phyloP scores from a whole-genome alignment of 129 eudicot genomes.

The Chrysanthemum seticuspe region DNA sequence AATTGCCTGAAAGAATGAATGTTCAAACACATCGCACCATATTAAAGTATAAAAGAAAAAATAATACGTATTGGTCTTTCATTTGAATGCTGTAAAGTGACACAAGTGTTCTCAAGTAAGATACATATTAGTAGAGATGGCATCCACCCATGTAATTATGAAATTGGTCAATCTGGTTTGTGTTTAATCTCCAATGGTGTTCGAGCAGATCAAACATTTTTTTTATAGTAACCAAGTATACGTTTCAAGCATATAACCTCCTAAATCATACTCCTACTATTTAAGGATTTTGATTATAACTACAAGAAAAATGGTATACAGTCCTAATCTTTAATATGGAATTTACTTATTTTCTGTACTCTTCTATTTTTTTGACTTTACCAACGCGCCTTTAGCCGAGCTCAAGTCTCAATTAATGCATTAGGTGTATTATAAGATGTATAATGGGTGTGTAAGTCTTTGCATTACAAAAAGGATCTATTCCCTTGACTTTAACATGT shows the following conservation, averaged over 20 bases:
- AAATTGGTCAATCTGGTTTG: neutral
- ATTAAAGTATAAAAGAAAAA: slow-evolving; percentile 14
- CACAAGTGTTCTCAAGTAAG: slow-evolving; percentile 3
- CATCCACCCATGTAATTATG: neutral
- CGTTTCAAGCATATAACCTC: neutral
- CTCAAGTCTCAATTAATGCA: no score
- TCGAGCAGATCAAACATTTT: no score
- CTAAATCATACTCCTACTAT: neutral
- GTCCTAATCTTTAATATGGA: no score
- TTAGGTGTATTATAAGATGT: no score
- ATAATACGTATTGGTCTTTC: slow-evolving; percentile 4
- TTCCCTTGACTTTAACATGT: no score
- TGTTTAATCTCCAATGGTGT: neutral
- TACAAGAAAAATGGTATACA: neutral
- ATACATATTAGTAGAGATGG: neutral
- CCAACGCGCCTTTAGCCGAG: no score
- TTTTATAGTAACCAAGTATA: no score
- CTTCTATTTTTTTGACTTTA: no score
- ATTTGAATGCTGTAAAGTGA: neutral
- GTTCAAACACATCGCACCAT: slow-evolving; percentile 5
- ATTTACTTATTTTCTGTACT: no score
- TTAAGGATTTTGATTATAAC: neutral
- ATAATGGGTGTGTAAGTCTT: no score
- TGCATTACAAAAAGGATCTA: no score
- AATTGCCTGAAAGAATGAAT: slow-evolving; percentile 59